Conservation (phyloP, 495 filamentous ascomycete species). For the Neurospora tetraspora region DNA sequence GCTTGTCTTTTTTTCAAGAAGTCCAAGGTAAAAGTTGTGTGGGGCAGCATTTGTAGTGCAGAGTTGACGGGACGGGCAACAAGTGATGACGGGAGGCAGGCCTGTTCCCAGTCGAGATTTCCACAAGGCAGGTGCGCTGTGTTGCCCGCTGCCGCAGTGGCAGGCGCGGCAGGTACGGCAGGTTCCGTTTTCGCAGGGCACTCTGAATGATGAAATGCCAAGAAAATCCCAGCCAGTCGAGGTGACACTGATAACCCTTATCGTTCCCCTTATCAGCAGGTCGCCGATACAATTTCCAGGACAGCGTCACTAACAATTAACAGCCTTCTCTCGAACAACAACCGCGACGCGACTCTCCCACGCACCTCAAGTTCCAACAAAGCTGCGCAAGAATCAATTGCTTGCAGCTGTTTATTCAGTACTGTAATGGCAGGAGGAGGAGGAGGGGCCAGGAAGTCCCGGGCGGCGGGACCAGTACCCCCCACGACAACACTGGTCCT, state of each 20-base stretch:
- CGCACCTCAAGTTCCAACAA: neutral
- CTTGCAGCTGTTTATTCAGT: neutral
- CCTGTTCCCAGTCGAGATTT: neutral
- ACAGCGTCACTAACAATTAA: neutral
- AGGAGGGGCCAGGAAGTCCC: constrained; percentile 24
- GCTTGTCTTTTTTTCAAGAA: neutral
- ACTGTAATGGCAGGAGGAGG: constrained; percentile 32
- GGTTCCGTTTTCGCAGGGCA: neutral
- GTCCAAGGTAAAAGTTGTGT: neutral
- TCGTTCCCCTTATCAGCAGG: neutral
- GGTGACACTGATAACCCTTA: neutral
- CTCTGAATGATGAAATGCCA: neutral
- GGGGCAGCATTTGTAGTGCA: neutral
- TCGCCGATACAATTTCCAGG: neutral
- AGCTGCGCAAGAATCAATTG: neutral
- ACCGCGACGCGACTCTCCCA: neutral
- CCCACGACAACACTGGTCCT: constrained; percentile 69
- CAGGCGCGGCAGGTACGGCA: neutral
- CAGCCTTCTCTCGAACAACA: neutral
- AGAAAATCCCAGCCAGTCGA: neutral
- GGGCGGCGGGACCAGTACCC: constrained; percentile 27
- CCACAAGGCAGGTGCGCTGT: neutral
- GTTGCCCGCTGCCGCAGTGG: neutral
- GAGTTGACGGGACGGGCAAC: neutral
- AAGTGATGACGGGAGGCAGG: neutral